Conservation (phyloP, 495 filamentous ascomycete species). For the Aspergillus haitiensis region DNA sequence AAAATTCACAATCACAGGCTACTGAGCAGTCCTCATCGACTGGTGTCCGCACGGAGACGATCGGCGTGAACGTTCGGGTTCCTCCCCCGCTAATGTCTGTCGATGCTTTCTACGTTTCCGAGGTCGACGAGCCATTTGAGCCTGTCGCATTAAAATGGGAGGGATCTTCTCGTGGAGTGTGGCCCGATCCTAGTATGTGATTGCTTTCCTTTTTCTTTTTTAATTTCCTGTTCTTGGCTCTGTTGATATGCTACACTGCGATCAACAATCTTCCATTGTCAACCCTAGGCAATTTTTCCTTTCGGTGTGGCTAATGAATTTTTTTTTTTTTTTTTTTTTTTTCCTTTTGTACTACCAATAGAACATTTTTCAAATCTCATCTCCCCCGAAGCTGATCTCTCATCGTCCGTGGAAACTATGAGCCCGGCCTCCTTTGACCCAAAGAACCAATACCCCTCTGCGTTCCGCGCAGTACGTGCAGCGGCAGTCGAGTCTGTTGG, state of each 20-base stretch:
- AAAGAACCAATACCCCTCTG: conserved; percentile 36
- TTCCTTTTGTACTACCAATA: conserved; percentile 15
- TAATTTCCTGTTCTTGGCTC: background rate
- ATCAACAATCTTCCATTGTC: too few relatives aligned
- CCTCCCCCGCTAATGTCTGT: conserved; percentile 57
- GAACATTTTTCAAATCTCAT: conserved; percentile 44
- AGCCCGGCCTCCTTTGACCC: conserved; percentile 44
- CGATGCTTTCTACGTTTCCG: conserved; percentile 70
- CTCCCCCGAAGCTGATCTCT: conserved; percentile 34
- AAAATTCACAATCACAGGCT: conserved; percentile 36
- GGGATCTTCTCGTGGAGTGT: conserved; percentile 48
- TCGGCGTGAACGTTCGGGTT: conserved; percentile 48
- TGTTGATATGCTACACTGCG: background rate
- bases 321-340: background rate
- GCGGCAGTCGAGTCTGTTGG: conserved; percentile 30
- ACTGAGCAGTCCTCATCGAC: conserved; percentile 36
- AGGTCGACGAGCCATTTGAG: conserved; percentile 83
- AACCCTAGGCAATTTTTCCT: too few relatives aligned
- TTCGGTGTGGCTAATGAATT: too few relatives aligned
- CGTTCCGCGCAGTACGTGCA: conserved; percentile 35
- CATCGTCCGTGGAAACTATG: conserved; percentile 36
- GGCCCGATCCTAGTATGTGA: conserved; percentile 63
- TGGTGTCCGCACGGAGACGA: conserved; percentile 50
- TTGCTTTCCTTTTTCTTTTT: conserved; percentile 5
- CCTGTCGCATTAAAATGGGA: conserved; percentile 66